A percentile compares a stretch with the other conserved stretches of the same genome.
Evolutionary conservation across 345 rosid genomes (phyloP).

Genomic region (Linum lewisii): DNA sequence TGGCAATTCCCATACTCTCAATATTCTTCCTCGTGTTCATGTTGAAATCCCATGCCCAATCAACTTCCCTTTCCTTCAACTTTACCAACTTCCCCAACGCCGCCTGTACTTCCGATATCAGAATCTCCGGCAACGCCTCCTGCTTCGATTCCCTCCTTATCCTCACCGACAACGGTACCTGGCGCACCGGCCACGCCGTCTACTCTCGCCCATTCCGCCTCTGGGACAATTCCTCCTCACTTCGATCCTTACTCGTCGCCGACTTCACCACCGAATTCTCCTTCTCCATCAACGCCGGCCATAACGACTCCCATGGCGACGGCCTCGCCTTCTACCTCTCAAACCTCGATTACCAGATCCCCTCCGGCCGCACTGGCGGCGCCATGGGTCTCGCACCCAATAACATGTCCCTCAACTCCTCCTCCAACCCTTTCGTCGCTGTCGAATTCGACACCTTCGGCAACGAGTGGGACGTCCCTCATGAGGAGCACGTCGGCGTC

Average conservation of each 20-base stretch:
- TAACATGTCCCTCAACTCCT: not conserved
- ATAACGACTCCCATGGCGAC: not conserved
- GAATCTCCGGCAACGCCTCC: conserved; percentile 9
- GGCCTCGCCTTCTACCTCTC: conserved; percentile 10
- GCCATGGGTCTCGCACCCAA: conserved; percentile 9
- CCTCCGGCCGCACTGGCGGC: not conserved
- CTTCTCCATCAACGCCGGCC: too few relatives aligned
- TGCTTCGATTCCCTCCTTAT: not conserved
- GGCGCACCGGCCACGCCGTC: not conserved
- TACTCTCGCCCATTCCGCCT: conserved; percentile 2
- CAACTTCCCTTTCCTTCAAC: conserved; percentile 12
- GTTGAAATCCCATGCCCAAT: too few relatives aligned
- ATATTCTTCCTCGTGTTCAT: too few relatives aligned
- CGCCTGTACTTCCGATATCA: not conserved
- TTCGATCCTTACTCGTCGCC: not conserved
- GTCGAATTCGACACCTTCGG: conserved; percentile 15
- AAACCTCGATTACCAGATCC: not conserved
- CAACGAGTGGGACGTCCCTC: too few relatives aligned
- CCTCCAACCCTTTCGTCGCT: conserved; percentile 5
- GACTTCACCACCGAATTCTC: conserved; percentile 11
- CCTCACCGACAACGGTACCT: conserved; percentile 10
- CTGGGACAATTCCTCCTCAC: not conserved
- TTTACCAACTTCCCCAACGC: conserved; percentile 10
- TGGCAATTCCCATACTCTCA: too few relatives aligned
- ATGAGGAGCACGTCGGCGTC: too few relatives aligned